Evolutionary conservation across 257 asterid species (phyloP), one percentile per base, ranked within the genome.

Genomic region (Solanum virginianum): DNA sequence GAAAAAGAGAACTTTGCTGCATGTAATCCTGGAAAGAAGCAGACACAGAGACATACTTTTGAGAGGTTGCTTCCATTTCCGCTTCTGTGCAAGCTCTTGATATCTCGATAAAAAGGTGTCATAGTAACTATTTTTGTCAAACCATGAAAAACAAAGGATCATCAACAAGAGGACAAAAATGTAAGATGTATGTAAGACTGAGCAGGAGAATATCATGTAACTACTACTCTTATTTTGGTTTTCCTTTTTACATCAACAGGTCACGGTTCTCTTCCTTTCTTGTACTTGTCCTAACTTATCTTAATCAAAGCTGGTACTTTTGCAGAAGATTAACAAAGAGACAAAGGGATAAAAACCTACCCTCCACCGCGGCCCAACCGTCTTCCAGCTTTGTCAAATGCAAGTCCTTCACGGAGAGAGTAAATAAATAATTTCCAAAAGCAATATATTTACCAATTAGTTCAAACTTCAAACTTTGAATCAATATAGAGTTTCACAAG

Each of bases 331-430:
- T 15, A 49, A 75, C 49, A 16, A 54, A 53, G 24, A 53, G 49
- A 79, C 45, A 8, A 79, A 79, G 49, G 83, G 65, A 79, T 13
- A 66, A 29, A 32, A 55, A 88, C 97, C 29, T 92, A 97, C 99
- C 99, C 99, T 86, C 99, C 99, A 85, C 99, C 98, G 41, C 98
- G 98, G 83, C 99, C 98, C 88, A 97, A 87, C 29, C 99, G 98
- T 88, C 97, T 90, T 72, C 99, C 98, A 80, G 94, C 86, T 92
- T 90, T 95, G 86, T 97, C 99, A 83, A 97, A 95, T 88, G 97
- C 99, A 74, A 97, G 97, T 85, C 99, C 99, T 97, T 88, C 72
- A 59, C 36, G 1, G 0, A 20, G 68, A 75, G 56, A 36, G 13
- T n/a, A 77, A 79, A 32, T 11, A 26, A 11, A 26, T 56, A 24